Conservation (phyloP, 768 basidiomycete species). For the Tylopilus rubrobrunneus region DNA sequence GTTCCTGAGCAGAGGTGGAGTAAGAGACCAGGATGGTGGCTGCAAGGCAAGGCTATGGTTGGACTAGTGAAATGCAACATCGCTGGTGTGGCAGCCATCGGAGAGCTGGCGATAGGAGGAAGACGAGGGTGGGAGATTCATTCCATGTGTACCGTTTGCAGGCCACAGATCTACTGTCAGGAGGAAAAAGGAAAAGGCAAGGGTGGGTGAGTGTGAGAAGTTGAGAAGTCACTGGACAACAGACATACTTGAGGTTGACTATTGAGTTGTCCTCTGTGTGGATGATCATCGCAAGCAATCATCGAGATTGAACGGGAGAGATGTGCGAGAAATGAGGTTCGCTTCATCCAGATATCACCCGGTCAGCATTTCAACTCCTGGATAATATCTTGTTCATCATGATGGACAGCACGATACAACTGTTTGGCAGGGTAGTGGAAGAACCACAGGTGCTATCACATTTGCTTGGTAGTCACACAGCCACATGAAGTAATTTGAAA, state of each 20-base stretch:
- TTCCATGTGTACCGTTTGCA: slow-evolving; percentile 72
- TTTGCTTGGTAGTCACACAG: too few relatives aligned
- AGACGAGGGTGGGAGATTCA: slow-evolving; percentile 86
- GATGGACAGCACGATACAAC: too few relatives aligned
- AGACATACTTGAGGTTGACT: slow-evolving; percentile 72
- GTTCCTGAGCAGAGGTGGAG: slow-evolving; percentile 42
- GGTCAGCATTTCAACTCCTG: too few relatives aligned
- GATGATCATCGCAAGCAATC: slow-evolving; percentile 50
- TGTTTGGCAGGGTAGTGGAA: too few relatives aligned
- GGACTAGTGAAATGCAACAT: slow-evolving; percentile 32
- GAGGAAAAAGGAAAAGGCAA: slow-evolving; percentile 69
- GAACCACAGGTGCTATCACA: too few relatives aligned
- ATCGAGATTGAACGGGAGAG: too few relatives aligned
- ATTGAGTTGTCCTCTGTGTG: slow-evolving; percentile 60
- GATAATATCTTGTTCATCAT: too few relatives aligned
- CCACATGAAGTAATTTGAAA: too few relatives aligned
- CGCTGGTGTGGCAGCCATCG: slow-evolving; percentile 34
- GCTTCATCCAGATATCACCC: too few relatives aligned
- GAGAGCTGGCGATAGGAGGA: slow-evolving; percentile 62
- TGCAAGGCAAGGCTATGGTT: slow-evolving; percentile 29
- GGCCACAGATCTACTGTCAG: slow-evolving; percentile 96
- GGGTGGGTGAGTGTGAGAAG: background rate
- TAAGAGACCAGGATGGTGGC: slow-evolving; percentile 44
- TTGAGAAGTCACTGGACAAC: background rate
- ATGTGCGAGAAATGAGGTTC: too few relatives aligned